Evolutionary conservation across 1,139 yeast genomes (phyloP), one percentile per base, ranked within the genome.

Genomic region (Kluyveromyces marxianus): DNA sequence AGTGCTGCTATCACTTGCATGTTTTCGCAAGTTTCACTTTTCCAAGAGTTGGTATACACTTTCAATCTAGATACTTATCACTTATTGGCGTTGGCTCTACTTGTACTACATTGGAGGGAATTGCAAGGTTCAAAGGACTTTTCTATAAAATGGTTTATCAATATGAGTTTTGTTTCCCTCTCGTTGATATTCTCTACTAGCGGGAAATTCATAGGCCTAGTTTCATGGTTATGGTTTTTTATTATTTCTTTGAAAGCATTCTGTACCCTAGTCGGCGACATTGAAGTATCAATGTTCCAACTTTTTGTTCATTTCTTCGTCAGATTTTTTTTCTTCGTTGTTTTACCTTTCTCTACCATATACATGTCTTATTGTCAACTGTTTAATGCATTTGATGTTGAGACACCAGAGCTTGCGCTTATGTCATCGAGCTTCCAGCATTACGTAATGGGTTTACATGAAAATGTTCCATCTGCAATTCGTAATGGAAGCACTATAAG

Each of bases 401-500:
- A 60, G 48, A 64, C 68, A 30, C 83, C 83, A 1, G 69, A 72
- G 37, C 48, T 45, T 10, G 69, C 76, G 10, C 63, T 68, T 44
- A 63, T 84, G 66, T 64, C 83, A 35, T 70, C 86, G 2, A 66
- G 68, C n/a, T 84, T 81, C 65, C 81, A 82, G 50, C 56, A 38
- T 73, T 74, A 48, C 70, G 74, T 44, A 69, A 69, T 46, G 54
- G 71, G 37, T 51, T 68, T 14, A 57, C 69, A 45, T 64, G 69
- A 50, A 21, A 44, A 46, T 5, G 51, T 53, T 14, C 67, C 70
- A 4, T 73, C 78, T 5, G 75, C 74, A 4, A 77, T 86, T 0
- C 70, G 77, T 4, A 80, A 71, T 60, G 95, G 94, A 3, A 76
- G 87, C 44, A 70, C 78, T 0, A 71, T 87, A 21, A 79, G 87